phyloP scores from a whole-genome alignment of 768 basidiomycete genomes.

The Tulasnella sp. region DNA sequence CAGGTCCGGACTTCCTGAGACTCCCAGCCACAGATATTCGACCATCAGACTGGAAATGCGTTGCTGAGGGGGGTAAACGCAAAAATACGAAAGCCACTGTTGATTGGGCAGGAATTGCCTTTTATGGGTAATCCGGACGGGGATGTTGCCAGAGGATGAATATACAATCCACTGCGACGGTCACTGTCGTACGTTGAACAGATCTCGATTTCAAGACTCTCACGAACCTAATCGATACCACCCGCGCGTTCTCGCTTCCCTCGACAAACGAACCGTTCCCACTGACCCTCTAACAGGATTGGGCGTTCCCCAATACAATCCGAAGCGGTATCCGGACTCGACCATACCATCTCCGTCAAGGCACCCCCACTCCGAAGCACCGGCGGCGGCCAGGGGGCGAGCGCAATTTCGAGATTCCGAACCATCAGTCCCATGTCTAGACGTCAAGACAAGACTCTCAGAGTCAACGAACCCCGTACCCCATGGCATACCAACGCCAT shows the following conservation, averaged over 20 bases:
- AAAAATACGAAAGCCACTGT: not conserved
- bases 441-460: not conserved
- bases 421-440: not conserved
- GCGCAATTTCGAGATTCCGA: not conserved
- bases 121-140: conserved; percentile 1
- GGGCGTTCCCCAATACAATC: conserved; percentile 8
- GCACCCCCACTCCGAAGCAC: conserved; percentile 24
- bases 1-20: conserved; percentile 1
- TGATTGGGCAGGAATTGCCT: not conserved
- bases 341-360: conserved; percentile 3
- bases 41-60: not conserved
- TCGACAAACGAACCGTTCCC: not conserved
- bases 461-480: not conserved
- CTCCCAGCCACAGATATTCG: conserved; percentile 7
- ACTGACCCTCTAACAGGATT: not conserved
- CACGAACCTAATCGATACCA: conserved; percentile 10
- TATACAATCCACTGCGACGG: not conserved
- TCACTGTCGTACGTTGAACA: not conserved
- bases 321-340: conserved; percentile 3
- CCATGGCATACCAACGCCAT: not conserved
- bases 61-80: not conserved
- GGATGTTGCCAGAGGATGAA: not conserved
- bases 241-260: conserved; percentile 2
- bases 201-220: conserved; percentile 8
- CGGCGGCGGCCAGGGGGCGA: conserved; percentile 2